Base-by-base conservation (phyloP, 495 filamentous ascomycete genomes). In the Penicillium herquei region DNA sequence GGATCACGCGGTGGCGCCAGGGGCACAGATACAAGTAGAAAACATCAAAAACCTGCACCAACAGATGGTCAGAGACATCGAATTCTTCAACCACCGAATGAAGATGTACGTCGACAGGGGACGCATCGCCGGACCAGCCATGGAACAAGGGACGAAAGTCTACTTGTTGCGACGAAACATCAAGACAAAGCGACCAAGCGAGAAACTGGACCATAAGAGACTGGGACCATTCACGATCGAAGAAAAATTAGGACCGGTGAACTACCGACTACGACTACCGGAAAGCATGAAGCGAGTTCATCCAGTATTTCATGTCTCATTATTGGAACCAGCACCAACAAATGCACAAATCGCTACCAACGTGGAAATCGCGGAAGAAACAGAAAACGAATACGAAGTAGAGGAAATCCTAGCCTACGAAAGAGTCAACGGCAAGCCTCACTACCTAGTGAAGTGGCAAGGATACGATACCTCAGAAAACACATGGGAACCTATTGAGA, bases 201-300 rank as follows among this genome's bases (percentile, higher is more conserved):
- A 9, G 9, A 59, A 59, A 37, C 52, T 59, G 1, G 6, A 55
- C 16, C n/a, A 59, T 4, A 46, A 49, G 32, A 43, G 43, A 41
- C 12, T 54, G 5, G 40, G 51, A 55, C 51, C 42, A 50, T 59
- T 54, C 6, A 21, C 39, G 41, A 59, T 59, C 9, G 7, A 51
- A 18, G 17, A 59, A 42, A 59, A 59, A 49, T 13, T 42, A 21
- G 41, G 52, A 55, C 21, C 21, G 1, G 11, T 52, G 14, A 55
- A 55, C 52, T 59, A 59, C 41, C 18, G 16, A 8, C 21, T 59
- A 30, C 49, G 49, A 10, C 35, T 59, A 52, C 37, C 16, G 35
- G 26, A 34, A 34, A 55, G 26, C 30, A 52, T 59, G 18, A n/a
- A 32, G 34, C 14, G 9, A 39, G 49, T 59, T 1, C 26, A 55